Conservation (phyloP, 2,329 filamentous ascomycete species). For the Conoideocrella luteorostrata region DNA sequence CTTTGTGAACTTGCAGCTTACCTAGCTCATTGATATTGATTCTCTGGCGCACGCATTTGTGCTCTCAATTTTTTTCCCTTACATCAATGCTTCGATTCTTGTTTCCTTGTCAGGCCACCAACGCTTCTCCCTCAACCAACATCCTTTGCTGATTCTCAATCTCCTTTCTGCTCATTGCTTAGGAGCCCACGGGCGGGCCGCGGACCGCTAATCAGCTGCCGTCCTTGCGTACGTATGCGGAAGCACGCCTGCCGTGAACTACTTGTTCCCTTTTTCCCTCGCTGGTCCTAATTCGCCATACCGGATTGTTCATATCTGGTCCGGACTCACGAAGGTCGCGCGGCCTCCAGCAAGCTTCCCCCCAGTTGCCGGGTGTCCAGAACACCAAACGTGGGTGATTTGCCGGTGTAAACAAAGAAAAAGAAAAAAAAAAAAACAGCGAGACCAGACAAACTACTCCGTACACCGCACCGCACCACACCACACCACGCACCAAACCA, state of each 20-base stretch:
- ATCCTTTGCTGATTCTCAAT: background rate
- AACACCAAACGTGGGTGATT: background rate
- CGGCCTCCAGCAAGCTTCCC: background rate
- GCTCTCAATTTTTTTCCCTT: background rate
- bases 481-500: background rate
- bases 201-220: background rate
- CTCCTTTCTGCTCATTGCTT: background rate
- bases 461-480: too few species aligned
- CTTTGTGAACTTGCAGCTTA: too few species aligned
- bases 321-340: too few species aligned
- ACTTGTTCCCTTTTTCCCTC: background rate
- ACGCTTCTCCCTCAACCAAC: background rate
- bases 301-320: background rate
- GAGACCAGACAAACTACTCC: too few species aligned
- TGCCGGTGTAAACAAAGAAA: constrained; percentile 1
- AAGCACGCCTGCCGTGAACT: background rate
- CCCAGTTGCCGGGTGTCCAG: background rate
- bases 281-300: background rate
- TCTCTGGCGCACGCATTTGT: background rate
- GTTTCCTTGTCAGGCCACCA: background rate
- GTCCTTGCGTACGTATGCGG: background rate
- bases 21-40: too few species aligned
- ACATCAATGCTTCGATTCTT: background rate
- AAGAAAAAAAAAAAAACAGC: too few species aligned
- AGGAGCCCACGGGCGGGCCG: background rate